Base-by-base conservation (phyloP, 306 rosid genomes). In the Vigna trinervia region DNA sequence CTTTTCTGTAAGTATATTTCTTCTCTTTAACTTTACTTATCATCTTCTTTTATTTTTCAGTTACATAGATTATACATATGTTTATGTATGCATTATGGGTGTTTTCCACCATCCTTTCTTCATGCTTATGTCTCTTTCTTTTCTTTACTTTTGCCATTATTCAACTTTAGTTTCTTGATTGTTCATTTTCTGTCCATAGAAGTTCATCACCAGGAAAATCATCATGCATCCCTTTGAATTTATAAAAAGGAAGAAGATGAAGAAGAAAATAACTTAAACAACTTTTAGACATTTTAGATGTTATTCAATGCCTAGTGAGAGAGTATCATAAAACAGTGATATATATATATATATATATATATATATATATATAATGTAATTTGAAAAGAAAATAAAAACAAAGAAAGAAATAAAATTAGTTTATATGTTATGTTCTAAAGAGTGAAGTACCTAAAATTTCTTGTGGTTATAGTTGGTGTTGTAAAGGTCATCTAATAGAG, bases 1-100 rank as follows among this genome's bases (percentile, higher is more conserved):
- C 43, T 23, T 65, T 65, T 57, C 64, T 19, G 82, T 78, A 34
- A 78, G 76, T 69, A 3, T 61, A 3, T 61, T 20, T 53, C 6
- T 41, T 15, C 72, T 17, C 41, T 36, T 51, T 0, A 46, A 10
- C 3, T 53, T 66, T 39, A 26, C 10, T 13, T 26, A 54, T 38
- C 47, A 65, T 68, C 28, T 20, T 2, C 26, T 36, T 47, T 3
- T 53, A 17, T 15, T 38, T 36, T 53, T 20, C 17, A 73, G 15
- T 39, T 0, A 14, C 13, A 58, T 3, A 22, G 3, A 72, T 4
- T 13, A 39, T 39, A 22, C 38, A 58, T 26, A 1, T 7, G 13
- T 12, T 13, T 8, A 9, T 7, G 26, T 48, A 61, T 75, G 45
- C 30, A 8, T 34, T 15, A 60, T 30, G 22, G 12, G 3, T 62